Evolutionary conservation across 202 grass and related monocot genomes (phyloP).

Genomic region (Sporobolus alterniflorus): DNA sequence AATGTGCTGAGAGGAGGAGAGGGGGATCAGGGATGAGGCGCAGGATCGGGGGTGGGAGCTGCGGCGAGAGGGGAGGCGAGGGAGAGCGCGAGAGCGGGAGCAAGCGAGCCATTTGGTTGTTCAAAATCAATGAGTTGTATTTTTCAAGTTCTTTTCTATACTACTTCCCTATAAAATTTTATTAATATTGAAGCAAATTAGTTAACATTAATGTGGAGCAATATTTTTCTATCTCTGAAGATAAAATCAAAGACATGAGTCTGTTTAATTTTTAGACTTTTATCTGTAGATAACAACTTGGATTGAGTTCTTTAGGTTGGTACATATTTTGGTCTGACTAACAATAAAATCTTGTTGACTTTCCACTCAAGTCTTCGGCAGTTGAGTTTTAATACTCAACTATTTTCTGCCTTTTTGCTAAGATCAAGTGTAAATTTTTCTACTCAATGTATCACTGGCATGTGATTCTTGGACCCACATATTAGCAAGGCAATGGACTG

Average conservation of each 20-base stretch:
- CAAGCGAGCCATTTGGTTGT: too few species aligned
- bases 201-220: not conserved
- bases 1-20: too few species aligned
- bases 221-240: not conserved
- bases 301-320: not conserved
- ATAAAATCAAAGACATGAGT: not conserved
- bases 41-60: too few species aligned
- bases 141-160: not conserved
- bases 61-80: too few species aligned
- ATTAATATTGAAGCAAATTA: not conserved
- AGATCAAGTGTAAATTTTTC: not conserved
- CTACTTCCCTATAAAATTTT: not conserved
- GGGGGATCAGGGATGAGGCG: too few species aligned
- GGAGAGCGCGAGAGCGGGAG: too few species aligned
- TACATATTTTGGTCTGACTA: not conserved
- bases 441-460: not conserved
- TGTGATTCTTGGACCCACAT: not conserved
- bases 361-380: not conserved
- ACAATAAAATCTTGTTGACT: not conserved
- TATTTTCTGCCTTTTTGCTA: not conserved
- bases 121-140: not conserved
- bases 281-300: not conserved
- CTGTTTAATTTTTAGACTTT: not conserved
- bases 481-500: not conserved
- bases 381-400: not conserved